Evolutionary conservation across 2,329 filamentous ascomycete genomes (phyloP), one percentile per base, ranked within the genome.

Genomic region (Diaporthe nobilis): DNA sequence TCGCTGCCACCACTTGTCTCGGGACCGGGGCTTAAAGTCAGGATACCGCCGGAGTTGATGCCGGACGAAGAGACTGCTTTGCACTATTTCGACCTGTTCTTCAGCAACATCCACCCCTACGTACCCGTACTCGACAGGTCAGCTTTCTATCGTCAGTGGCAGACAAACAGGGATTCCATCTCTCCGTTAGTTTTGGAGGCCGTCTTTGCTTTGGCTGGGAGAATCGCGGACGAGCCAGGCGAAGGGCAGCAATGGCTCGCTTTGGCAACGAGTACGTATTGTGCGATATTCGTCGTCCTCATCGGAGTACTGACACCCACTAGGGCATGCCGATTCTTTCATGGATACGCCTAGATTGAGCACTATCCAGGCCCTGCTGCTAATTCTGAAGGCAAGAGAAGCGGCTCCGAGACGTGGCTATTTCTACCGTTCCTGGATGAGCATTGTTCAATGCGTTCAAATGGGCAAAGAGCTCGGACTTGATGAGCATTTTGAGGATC

Each of bases 381-480:
- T 98, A 60, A 89, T 98, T 25, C 86, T 98, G 58, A 98, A 98
- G 83, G 97, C 96, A 1, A 91, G 95, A 78, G 96, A 98, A 84
- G 94, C 94, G n/a, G 92, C 94, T 12, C 96, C 96, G 0, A 98
- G 98, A 82, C 92, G 95, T 76, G 97, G 97, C 1, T 98, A 98
- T 82, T 98, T 97, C 84, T 98, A 97, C 85, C 93, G 96, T 51
- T 98, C 97, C 0, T 98, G 97, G 96, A 98, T 98, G 92, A 95
- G 94, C 7, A 92, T 98, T 28, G 96, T 98, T 72, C 95, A 96
- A 77, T 95, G 96, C 78, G 93, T 98, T 10, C 93, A 95, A 63
- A 98, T 98, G 95, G 95, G 92, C 37, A 97, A 97, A 81, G 96
- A 98, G 82, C 87, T 98, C 44, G 95, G 95, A 28, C 87, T 98